Evolutionary conservation across 495 filamentous ascomycete genomes (phyloP).

Genomic region (Annulohypoxylon stygium): DNA sequence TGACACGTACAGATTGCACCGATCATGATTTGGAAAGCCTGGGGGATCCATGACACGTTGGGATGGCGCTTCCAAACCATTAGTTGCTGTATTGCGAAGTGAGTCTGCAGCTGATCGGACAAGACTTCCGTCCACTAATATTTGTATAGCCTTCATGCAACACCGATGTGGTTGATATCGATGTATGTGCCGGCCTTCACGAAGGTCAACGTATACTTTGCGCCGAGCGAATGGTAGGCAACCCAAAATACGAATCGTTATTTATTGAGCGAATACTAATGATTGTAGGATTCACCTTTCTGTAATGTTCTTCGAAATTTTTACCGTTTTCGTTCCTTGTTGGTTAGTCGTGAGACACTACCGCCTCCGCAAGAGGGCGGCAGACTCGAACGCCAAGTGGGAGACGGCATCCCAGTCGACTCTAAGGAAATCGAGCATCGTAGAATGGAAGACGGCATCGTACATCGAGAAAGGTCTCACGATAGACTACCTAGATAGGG

Average conservation of each 20-base stretch:
- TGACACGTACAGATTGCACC: conserved; percentile 51
- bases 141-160: conserved; percentile 67
- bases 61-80: conserved; percentile 77
- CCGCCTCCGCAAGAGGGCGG: conserved; percentile 53
- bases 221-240: conserved; percentile 68
- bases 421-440: conserved; percentile 38
- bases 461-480: conserved; percentile 51
- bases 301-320: conserved; percentile 66
- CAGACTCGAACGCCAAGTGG: conserved; percentile 45
- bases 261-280: conserved; percentile 9
- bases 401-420: conserved; percentile 30
- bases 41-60: conserved; percentile 72
- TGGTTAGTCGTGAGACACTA: conserved; percentile 60
- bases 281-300: conserved; percentile 65
- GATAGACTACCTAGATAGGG: conserved; percentile 50
- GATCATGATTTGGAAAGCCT: conserved; percentile 57
- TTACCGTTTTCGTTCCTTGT: conserved; percentile 68
- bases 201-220: conserved; percentile 66
- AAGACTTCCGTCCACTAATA: conserved; percentile 7
- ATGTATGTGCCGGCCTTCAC: conserved; percentile 70
- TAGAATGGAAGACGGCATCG: conserved; percentile 50
- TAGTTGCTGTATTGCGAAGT: conserved; percentile 69
- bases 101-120: conserved; percentile 19
- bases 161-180: conserved; percentile 74
- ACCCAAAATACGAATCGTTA: neutral